A percentile compares a stretch with the other conserved stretches of the same genome.
Conservation (phyloP, 495 filamentous ascomycete genomes). For the Neurospora sp. region DNA sequence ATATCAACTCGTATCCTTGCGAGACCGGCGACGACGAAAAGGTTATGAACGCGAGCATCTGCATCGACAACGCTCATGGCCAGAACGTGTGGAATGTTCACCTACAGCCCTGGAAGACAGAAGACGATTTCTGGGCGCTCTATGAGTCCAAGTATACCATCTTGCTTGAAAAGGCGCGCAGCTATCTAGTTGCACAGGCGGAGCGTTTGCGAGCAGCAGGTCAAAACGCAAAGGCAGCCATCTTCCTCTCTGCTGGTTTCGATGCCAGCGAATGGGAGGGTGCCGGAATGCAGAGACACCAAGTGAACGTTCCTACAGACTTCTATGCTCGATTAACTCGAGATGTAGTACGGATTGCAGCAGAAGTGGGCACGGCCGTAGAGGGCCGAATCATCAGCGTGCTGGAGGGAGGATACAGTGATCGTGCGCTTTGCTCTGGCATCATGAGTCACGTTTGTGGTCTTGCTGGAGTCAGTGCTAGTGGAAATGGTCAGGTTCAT, state of each 20-base stretch:
- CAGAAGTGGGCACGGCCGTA: conserved; percentile 66
- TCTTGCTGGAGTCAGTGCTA: conserved; percentile 37
- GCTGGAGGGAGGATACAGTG: conserved; percentile 90
- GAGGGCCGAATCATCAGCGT: conserved; percentile 86
- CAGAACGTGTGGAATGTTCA: conserved; percentile 97
- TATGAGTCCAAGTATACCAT: conserved; percentile 68
- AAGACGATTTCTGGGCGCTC: conserved; percentile 76
- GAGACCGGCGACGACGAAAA: conserved; percentile 83
- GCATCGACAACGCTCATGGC: conserved; percentile 82
- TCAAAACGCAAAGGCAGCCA: conserved; percentile 61
- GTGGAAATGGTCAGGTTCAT: background rate
- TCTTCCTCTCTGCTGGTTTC: conserved; percentile 92
- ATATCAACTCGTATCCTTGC: conserved; percentile 96
- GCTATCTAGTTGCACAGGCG: conserved; percentile 60
- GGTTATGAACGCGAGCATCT: conserved; percentile 81
- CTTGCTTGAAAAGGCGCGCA: conserved; percentile 69
- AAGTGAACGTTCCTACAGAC: conserved; percentile 88
- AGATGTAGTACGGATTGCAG: conserved; percentile 70
- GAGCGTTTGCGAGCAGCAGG: conserved; percentile 43
- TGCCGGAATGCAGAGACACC: conserved; percentile 86
- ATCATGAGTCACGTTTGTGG: conserved; percentile 82
- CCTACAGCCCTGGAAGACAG: conserved; percentile 71
- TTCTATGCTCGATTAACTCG: conserved; percentile 88
- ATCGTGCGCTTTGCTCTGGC: conserved; percentile 78
- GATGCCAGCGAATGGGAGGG: conserved; percentile 93